phyloP scores from a whole-genome alignment of 805 yeast genomes.

The Cyberlindnera meyerae region DNA sequence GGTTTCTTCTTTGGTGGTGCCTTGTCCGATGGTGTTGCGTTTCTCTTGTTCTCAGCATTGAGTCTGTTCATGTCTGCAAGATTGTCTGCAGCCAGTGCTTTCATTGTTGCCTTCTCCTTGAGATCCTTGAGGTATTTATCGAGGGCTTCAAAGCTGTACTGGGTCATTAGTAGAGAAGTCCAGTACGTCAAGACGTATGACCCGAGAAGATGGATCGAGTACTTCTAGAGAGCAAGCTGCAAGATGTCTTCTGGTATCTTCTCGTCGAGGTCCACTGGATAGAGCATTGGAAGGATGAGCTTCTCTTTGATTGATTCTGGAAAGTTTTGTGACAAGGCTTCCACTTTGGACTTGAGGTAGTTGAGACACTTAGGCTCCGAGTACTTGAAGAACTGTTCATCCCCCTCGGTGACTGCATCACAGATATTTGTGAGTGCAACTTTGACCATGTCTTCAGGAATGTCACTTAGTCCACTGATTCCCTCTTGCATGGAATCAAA shows the following conservation, averaged over 20 bases:
- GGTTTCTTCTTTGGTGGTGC: conserved; percentile 25
- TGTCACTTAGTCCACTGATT: conserved; percentile 8
- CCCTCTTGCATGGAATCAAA: conserved; percentile 31
- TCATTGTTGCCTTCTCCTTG: conserved; percentile 20
- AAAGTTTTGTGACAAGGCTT: conserved; percentile 31
- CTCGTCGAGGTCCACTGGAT: conserved; percentile 26
- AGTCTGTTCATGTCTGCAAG: conserved; percentile 24
- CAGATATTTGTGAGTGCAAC: conserved; percentile 30
- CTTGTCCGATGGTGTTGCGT: conserved; percentile 15
- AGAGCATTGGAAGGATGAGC: conserved; percentile 25
- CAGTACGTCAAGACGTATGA: conserved; percentile 33
- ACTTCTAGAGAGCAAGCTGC: conserved; percentile 32
- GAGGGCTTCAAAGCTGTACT: conserved; percentile 29
- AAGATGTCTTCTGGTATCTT: conserved; percentile 34
- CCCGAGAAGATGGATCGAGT: conserved; percentile 44
- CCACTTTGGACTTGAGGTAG: conserved; percentile 37
- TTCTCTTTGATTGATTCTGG: conserved; percentile 31
- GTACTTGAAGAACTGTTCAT: conserved; percentile 41
- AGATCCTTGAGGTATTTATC: conserved; percentile 24
- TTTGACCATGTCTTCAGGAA: conserved; percentile 14
- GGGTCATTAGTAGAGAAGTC: conserved; percentile 23
- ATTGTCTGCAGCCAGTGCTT: conserved; percentile 29
- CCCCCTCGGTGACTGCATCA: conserved; percentile 39
- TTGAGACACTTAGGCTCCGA: conserved; percentile 33
- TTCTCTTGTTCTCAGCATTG: conserved; percentile 18